Evolutionary conservation across 805 yeast genomes (phyloP), one percentile per base, ranked within the genome.

Genomic region (Yamadazyma kitorensis): DNA sequence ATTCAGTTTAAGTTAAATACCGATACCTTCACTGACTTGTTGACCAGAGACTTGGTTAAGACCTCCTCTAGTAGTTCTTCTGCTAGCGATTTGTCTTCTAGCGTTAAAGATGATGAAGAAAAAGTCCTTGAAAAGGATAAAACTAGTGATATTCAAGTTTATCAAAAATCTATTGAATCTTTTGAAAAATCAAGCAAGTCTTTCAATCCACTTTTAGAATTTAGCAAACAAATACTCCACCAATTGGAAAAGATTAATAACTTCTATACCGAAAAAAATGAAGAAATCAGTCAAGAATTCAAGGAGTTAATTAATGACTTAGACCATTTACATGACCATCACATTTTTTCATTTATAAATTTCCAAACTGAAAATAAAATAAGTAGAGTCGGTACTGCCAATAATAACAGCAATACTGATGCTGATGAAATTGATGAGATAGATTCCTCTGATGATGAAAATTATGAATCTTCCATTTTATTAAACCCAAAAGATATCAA

Each of bases 231-330:
- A 36, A 57, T 80, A 31, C 47, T 63, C 17, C 54, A 50, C n/a
- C 82, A 80, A 47, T 61, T 77, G 36, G 41, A 45, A 16, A 78
- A 75, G 44, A 68, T 80, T 37, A 78, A 76, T 47, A 60, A 53
- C 6, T 80, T 80, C 41, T 80, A 72, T 52, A 55, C 58, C 25
- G 37, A 45, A 12, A 70, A 69, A 33, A 81, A 78, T 47, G 49
- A 59, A 1, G 71, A 68, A 37, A 59, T 77, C 14, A 70, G 64
- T 39, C 47, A 42, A 5, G 72, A 70, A 33, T 74, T 65, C 47
- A 72, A 70, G 29, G 55, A 63, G 18, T 59, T 78, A 37, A 51
- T 72, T 18, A 52, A 58, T 36, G 82, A 78, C 47, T 60, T 78
- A 34, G 43, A 49, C 25, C 41, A 54, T 23, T 36, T 35, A 16